phyloP scores from a whole-genome alignment of 2,329 filamentous ascomycete species.

The Cladosporium sp. region DNA sequence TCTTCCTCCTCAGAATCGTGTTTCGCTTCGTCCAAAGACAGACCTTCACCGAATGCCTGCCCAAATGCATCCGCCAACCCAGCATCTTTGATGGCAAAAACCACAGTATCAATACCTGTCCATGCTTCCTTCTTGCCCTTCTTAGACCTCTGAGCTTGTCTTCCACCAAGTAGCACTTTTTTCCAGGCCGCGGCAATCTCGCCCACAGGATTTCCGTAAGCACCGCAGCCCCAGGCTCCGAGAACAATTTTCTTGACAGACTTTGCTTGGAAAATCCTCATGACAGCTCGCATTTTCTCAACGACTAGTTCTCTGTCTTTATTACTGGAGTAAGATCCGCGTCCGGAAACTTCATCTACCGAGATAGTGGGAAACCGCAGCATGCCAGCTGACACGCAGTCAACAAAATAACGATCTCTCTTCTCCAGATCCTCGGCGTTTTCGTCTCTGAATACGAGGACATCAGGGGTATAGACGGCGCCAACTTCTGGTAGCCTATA shows the following conservation, averaged over 20 bases:
- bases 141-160: constrained; percentile 26
- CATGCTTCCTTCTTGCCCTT: constrained; percentile 35
- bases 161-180: constrained; percentile 30
- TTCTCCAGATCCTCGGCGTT: constrained; percentile 35
- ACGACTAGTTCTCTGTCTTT: constrained; percentile 46
- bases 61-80: constrained; percentile 52
- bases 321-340: constrained; percentile 31
- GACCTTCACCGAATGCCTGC: constrained; percentile 25
- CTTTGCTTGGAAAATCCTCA: constrained; percentile 46
- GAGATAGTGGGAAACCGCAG: constrained; percentile 49
- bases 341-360: constrained; percentile 31
- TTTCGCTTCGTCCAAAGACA: not conserved
- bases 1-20: not conserved
- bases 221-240: constrained; percentile 61
- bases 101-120: constrained; percentile 42
- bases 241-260: constrained; percentile 49
- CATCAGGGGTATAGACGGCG: constrained; percentile 52
- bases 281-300: constrained; percentile 52
- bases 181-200: constrained; percentile 54
- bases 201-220: constrained; percentile 55
- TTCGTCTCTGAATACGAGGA: constrained; percentile 51
- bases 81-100: constrained; percentile 54
- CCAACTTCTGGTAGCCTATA: constrained; percentile 56
- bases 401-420: constrained; percentile 51
- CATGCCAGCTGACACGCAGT: constrained; percentile 55